Conservation (phyloP, 2,329 filamentous ascomycete species). For the Penicillium crustosum region DNA sequence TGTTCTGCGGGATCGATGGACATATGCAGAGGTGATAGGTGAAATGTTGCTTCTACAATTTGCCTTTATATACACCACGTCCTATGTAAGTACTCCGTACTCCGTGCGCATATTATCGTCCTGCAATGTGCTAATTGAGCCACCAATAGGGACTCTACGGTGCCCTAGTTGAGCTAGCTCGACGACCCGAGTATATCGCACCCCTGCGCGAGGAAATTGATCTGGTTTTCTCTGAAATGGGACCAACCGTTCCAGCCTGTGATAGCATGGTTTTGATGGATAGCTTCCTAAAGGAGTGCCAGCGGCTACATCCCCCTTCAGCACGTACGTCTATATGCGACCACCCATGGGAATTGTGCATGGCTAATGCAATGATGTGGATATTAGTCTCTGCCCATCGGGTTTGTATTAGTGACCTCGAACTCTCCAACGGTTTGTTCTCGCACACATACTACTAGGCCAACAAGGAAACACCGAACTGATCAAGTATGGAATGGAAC, state of each 20-base stretch:
- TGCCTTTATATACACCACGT: slow-evolving; percentile 26
- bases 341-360: not conserved
- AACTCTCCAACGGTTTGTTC: slow-evolving; percentile 22
- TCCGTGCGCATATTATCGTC: not conserved
- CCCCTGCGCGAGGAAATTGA: slow-evolving; percentile 20
- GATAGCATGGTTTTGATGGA: slow-evolving; percentile 21
- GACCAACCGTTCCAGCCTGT: slow-evolving; percentile 15
- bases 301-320: slow-evolving; percentile 24
- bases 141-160: slow-evolving; percentile 20
- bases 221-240: slow-evolving; percentile 5
- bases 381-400: slow-evolving; percentile 24
- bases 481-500: not conserved
- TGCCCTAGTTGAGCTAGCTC: slow-evolving; percentile 20
- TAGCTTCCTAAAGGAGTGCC: slow-evolving; percentile 26
- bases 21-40: slow-evolving; percentile 22
- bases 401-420: slow-evolving; percentile 17
- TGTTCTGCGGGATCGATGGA: slow-evolving; percentile 20
- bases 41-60: slow-evolving; percentile 26
- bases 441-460: not conserved
- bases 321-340: slow-evolving; percentile 19
- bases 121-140: not conserved
- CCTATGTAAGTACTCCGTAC: slow-evolving; percentile 16
- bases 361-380: slow-evolving; percentile 1
- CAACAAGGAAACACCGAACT: not conserved
- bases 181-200: slow-evolving; percentile 19